A percentile compares a stretch with the other conserved stretches of the same genome.
Evolutionary conservation across 352 stramenopile species (phyloP).

Genomic region (Phytopythium kandeliae): DNA sequence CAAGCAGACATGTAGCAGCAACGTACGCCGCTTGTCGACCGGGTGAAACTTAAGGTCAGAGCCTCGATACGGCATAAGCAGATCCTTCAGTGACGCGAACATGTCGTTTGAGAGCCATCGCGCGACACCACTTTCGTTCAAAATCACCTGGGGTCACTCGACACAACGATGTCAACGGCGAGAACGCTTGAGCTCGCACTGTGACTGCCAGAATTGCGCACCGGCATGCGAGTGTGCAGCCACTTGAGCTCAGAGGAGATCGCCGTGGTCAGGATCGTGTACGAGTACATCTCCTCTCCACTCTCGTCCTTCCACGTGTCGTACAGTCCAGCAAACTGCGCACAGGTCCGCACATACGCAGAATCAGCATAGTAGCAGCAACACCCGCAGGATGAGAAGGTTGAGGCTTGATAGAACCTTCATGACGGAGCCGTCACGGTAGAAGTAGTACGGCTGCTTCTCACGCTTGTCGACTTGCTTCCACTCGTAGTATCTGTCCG

Average conservation of each 20-base stretch:
- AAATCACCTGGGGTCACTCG: constrained; percentile 46
- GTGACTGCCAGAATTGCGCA: too few species aligned
- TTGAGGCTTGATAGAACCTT: too few species aligned
- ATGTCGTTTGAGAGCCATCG: constrained; percentile 61
- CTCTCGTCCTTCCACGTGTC: constrained; percentile 70
- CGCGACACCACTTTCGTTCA: constrained; percentile 49
- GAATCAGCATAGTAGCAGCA: too few species aligned
- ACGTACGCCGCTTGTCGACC: constrained; percentile 64
- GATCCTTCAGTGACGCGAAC: constrained; percentile 47
- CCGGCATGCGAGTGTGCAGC: constrained; percentile 86
- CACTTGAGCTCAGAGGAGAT: constrained; percentile 59
- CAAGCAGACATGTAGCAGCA: not conserved
- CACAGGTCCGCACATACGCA: not conserved
- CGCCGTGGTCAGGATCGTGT: constrained; percentile 84
- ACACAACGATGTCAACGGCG: too few species aligned
- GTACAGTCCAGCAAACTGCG: constrained; percentile 83
- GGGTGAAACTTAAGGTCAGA: constrained; percentile 68
- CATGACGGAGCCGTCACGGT: constrained; percentile 31
- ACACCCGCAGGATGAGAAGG: too few species aligned
- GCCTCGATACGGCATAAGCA: constrained; percentile 44
- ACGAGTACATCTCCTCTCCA: constrained; percentile 71
- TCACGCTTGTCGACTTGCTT: constrained; percentile 80
- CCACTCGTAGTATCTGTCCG: constrained; percentile 86
- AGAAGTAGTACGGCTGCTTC: constrained; percentile 90
- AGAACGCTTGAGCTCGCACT: too few species aligned